Conservation (phyloP, 2,329 filamentous ascomycete species). For the Penicillium sp. region DNA sequence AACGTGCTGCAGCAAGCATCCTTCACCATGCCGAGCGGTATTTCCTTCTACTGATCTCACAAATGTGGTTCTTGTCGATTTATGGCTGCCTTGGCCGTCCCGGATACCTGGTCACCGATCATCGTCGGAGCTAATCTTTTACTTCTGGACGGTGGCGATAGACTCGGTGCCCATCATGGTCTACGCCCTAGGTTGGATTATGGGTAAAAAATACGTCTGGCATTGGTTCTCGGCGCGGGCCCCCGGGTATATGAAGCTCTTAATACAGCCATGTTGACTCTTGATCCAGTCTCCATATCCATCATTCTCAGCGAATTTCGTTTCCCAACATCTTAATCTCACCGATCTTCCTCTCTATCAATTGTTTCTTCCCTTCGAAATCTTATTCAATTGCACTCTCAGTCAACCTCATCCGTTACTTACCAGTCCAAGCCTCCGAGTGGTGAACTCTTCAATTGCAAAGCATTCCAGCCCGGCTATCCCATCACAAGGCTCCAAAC, state of each 20-base stretch:
- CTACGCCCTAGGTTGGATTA: constrained; percentile 10
- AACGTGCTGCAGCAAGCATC: constrained; percentile 27
- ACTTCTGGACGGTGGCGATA: constrained; percentile 24
- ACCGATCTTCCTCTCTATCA: background rate
- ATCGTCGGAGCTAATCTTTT: constrained; percentile 11
- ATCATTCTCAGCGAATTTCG: background rate
- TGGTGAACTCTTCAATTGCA: background rate
- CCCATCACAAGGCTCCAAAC: background rate
- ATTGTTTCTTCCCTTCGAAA: background rate
- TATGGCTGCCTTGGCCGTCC: constrained; percentile 15
- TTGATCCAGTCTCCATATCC: constrained; percentile 3
- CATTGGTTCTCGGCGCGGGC: constrained; percentile 9
- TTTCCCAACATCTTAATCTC: background rate
- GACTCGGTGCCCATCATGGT: constrained; percentile 4
- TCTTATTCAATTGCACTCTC: constrained; percentile 6
- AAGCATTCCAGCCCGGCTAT: background rate
- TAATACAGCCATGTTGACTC: background rate
- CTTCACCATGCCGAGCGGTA: constrained; percentile 10
- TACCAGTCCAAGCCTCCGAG: constrained; percentile 1
- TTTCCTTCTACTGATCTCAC: constrained; percentile 9
- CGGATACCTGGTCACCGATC: constrained; percentile 17
- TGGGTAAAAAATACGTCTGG: constrained; percentile 9
- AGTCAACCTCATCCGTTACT: background rate
- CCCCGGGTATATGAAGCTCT: constrained; percentile 23
- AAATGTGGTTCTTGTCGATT: constrained; percentile 9